A percentile compares a stretch with the other conserved stretches of the same genome.
phyloP scores from a whole-genome alignment of 345 rosid species.

The Corchorus olitorius region DNA sequence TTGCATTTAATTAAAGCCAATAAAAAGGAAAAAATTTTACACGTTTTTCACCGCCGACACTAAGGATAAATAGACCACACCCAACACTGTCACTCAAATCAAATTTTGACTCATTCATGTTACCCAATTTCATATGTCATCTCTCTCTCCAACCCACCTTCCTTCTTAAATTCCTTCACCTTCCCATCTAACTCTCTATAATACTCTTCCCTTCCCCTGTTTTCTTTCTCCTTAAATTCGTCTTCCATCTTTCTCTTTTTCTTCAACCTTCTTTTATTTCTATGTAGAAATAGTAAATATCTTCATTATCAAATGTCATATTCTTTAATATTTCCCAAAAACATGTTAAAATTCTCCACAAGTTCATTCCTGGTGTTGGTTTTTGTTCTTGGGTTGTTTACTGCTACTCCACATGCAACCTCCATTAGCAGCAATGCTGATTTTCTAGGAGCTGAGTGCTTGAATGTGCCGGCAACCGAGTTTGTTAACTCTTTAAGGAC shows the following conservation, averaged over 20 bases:
- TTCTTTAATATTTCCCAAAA: neutral
- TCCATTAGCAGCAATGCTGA: slow-evolving; percentile 6
- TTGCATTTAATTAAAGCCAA: neutral
- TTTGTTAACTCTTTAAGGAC: slow-evolving; percentile 46
- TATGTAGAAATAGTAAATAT: neutral
- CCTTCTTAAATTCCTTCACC: slow-evolving; percentile 24
- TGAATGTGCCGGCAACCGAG: slow-evolving; percentile 44
- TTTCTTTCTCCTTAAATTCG: neutral
- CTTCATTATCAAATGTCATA: neutral
- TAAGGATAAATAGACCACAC: slow-evolving; percentile 7
- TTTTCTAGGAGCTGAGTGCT: slow-evolving; percentile 27
- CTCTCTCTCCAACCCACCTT: neutral
- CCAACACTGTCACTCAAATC: neutral
- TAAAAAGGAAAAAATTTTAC: neutral
- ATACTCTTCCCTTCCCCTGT: neutral
- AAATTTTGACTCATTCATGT: neutral
- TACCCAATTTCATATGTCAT: neutral
- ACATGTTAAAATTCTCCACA: neutral
- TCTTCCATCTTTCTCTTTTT: neutral
- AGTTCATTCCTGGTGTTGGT: neutral
- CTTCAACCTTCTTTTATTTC: neutral
- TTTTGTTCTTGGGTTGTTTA: neutral
- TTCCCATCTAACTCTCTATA: neutral
- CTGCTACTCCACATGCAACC: neutral
- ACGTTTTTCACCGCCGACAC: slow-evolving; percentile 11